Percentiles rank a stretch among this genome's conserved stretches.
Conservation (phyloP, 2,329 filamentous ascomycete genomes). For the Penicillium aurantiogriseum region DNA sequence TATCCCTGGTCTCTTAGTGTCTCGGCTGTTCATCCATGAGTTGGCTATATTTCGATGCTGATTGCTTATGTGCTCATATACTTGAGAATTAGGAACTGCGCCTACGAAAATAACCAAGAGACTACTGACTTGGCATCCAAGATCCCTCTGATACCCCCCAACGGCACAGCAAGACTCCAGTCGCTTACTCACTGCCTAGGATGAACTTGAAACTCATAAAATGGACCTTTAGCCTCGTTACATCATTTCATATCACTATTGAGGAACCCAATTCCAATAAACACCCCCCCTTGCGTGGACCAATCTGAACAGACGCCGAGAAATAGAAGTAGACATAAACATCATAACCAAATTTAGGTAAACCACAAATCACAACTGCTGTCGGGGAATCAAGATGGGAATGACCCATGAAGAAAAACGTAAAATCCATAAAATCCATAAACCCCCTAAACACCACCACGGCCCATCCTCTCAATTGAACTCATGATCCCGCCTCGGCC, state of each 20-base stretch:
- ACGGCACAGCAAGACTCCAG: not conserved
- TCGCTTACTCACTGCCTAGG: not conserved
- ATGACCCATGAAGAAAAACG: not conserved
- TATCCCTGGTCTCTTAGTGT: no score
- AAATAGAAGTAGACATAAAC: slow-evolving; percentile 1
- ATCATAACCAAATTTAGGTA: not conserved
- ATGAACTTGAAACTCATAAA: not conserved
- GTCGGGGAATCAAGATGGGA: not conserved
- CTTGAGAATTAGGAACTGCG: not conserved
- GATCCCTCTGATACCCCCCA: not conserved
- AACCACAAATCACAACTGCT: not conserved
- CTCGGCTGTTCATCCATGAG: not conserved
- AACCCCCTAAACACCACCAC: slow-evolving; percentile 30
- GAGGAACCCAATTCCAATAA: not conserved
- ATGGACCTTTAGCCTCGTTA: not conserved
- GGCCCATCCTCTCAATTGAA: slow-evolving; percentile 86
- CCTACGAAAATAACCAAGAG: not conserved
- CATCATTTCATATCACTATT: slow-evolving; percentile 1
- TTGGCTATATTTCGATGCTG: not conserved
- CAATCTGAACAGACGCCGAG: not conserved
- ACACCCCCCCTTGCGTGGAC: not conserved
- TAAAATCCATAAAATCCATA: not conserved
- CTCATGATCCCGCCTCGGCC: slow-evolving; percentile 68
- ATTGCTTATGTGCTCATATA: not conserved
- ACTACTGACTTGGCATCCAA: not conserved